Evolutionary conservation across 2,329 filamentous ascomycete genomes (phyloP).

Genomic region (Myriosclerotinia scirpicola): DNA sequence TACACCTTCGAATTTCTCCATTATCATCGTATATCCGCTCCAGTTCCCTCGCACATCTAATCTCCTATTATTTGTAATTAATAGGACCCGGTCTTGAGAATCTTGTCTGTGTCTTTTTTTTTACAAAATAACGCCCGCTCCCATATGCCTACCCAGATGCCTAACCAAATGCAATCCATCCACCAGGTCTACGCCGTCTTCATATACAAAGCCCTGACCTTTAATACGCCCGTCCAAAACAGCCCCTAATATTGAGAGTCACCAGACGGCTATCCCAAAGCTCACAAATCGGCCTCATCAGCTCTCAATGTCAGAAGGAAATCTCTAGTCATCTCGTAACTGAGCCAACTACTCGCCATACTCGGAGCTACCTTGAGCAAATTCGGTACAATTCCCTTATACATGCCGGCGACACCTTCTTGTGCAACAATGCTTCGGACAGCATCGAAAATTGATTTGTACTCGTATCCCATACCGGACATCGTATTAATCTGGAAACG

Average conservation of each 20-base stretch:
- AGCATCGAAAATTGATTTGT: slow-evolving; percentile 83
- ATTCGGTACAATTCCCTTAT: slow-evolving; percentile 95
- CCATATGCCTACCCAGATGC: slow-evolving; percentile 37
- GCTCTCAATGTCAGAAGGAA: slow-evolving; percentile 67
- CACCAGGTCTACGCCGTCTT: slow-evolving; percentile 26
- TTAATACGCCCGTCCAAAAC: slow-evolving; percentile 20
- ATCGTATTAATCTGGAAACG: slow-evolving; percentile 99
- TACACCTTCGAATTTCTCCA: slow-evolving; percentile 5
- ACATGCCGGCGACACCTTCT: slow-evolving; percentile 82
- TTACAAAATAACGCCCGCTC: slow-evolving; percentile 37
- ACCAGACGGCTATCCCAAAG: background rate
- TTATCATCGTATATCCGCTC: background rate
- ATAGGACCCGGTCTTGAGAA: slow-evolving; percentile 23
- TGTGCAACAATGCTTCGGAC: slow-evolving; percentile 76
- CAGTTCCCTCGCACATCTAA: slow-evolving; percentile 26
- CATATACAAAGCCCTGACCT: slow-evolving; percentile 39
- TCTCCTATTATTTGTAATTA: slow-evolving; percentile 27
- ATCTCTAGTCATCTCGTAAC: slow-evolving; percentile 91
- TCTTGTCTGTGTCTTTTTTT: slow-evolving; percentile 36
- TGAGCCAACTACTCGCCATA: slow-evolving; percentile 98
- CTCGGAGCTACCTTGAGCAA: slow-evolving; percentile 95
- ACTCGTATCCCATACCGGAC: slow-evolving; percentile 96
- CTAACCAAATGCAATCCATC: slow-evolving; percentile 34
- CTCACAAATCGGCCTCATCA: slow-evolving; percentile 36
- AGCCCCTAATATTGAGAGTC: slow-evolving; percentile 11